Evolutionary conservation across 2,329 filamentous ascomycete species (phyloP).

Genomic region (Hirsutella rhossiliensis): DNA sequence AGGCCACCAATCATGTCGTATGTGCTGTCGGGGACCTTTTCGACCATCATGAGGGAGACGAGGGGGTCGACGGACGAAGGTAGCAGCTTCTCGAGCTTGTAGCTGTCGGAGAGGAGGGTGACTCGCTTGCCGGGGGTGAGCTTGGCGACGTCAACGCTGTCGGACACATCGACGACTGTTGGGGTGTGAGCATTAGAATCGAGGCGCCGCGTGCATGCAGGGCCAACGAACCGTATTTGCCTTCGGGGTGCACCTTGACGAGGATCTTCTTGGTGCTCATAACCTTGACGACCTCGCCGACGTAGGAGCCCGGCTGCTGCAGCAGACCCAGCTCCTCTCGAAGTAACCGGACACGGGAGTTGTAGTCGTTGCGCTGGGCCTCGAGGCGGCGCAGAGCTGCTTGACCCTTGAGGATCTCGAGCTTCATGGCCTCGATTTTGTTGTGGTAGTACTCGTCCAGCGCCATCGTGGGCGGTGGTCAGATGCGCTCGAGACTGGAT

Average conservation of each 20-base stretch:
- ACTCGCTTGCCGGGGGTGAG: conserved; percentile 97
- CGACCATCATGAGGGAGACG: conserved; percentile 99
- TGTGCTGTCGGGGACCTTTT: conserved; percentile 98
- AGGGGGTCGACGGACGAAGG: conserved; percentile 96
- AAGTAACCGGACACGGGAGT: conserved; percentile 88
- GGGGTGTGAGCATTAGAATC: background rate
- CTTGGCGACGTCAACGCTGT: conserved; percentile 88
- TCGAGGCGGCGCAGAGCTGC: conserved; percentile 88
- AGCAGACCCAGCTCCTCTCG: conserved; percentile 91
- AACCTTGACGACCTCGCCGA: conserved; percentile 99
- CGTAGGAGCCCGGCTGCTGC: conserved; percentile 95
- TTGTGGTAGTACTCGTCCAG: conserved; percentile 99
- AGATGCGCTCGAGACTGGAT: too few relatives aligned
- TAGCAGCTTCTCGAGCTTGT: conserved; percentile 97
- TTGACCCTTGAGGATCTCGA: conserved; percentile 98
- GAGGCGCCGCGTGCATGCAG: background rate
- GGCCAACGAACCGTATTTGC: conserved; percentile 79
- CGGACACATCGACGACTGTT: conserved; percentile 90
- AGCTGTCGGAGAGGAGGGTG: conserved; percentile 89
- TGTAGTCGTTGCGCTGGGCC: conserved; percentile 98
- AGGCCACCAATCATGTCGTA: conserved; percentile 99
- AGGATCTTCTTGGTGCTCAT: conserved; percentile 99
- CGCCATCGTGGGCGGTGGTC: conserved; percentile 57
- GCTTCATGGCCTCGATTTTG: conserved; percentile 99
- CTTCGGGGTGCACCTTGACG: conserved; percentile 97